These are phyloP conservation scores for Iodosphaeria phyllophila DNA, from an alignment of 2,329 filamentous ascomycete genomes.

Conservation along the genomic window DNA sequence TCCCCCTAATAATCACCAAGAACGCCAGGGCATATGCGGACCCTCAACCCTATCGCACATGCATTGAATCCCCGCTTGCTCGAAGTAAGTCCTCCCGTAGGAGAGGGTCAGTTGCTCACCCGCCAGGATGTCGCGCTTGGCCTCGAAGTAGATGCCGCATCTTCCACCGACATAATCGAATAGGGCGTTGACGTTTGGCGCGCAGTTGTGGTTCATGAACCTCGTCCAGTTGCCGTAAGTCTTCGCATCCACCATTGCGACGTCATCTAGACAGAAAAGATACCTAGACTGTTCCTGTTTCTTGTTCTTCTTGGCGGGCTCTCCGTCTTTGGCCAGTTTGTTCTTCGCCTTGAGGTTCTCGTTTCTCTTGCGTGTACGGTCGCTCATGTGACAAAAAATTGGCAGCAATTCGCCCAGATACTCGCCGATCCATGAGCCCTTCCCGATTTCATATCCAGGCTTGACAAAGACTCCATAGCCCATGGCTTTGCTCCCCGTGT, in stretches of 20 bases:
- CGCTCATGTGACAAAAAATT: no score
- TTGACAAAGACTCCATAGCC: background rate
- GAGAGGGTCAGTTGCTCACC: background rate
- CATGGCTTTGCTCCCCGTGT: background rate
- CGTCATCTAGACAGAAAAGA: background rate
- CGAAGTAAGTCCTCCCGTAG: background rate
- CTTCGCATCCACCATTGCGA: background rate
- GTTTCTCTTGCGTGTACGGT: no score
- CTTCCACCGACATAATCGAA: background rate
- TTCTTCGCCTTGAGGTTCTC: no score
- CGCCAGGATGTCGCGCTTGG: background rate
- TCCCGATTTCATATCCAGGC: no score
- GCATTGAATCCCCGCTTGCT: background rate
- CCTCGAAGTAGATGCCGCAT: background rate
- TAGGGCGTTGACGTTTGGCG: background rate
- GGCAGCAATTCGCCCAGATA: background rate
- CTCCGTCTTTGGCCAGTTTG: no score
- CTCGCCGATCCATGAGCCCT: background rate
- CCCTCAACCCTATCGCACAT: background rate
- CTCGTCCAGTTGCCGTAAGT: background rate
- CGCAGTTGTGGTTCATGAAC: constrained; percentile 1
- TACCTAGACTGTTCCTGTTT: background rate
- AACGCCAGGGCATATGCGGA: background rate
- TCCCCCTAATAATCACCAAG: no score
- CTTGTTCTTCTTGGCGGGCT: no score